Base-by-base conservation (phyloP, 441 rosid genomes). In the Populus trichocarpa region DNA sequence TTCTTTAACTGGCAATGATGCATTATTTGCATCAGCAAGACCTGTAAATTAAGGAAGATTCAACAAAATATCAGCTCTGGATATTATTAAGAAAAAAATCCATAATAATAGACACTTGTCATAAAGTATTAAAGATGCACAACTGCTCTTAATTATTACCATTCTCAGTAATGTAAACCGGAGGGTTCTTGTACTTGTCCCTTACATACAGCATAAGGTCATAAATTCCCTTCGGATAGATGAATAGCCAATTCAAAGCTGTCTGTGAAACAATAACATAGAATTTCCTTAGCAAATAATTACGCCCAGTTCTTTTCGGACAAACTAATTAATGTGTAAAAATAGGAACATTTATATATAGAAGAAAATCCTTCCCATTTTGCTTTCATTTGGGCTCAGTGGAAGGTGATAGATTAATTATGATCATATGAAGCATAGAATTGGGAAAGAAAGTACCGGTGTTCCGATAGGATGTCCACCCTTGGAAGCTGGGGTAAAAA, bases 141-240 rank as follows among this genome's bases (percentile, higher is more conserved):
- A 36, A 14, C 8, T 63, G 6, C 10, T 35, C 2, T 18, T 33
- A 5, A 18, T 26, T 30, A 40, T 65, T 25, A 30, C 93, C 90
- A 67, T 90, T 88, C 36, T 90, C 91, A 9, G 90, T 88, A 8
- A 88, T 85, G 75, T 78, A 88, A 40, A 88, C 81, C 3, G 84
- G 65, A 1, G 88, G 88, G 75, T 85, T 79, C 8, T 82, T 79
- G 79, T 89, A 90, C 2, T 84, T 86, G 16, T 65, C 70, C 79
- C 74, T 83, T 6, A 70, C 64, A 69, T 88, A 79, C 28, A 83
- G n/a, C 73, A 90, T 53, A 10, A 87, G 77, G 61, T 88, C 69
- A 10, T 75, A 18, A 46, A 88, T 63, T 67, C 91, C 92, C 59
- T 67, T 70, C n/a, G 92, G 92, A 70, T 84, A 84, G 5, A 88